Base-by-base conservation (phyloP, 345 rosid genomes). In the Schrenkiella parvula region DNA sequence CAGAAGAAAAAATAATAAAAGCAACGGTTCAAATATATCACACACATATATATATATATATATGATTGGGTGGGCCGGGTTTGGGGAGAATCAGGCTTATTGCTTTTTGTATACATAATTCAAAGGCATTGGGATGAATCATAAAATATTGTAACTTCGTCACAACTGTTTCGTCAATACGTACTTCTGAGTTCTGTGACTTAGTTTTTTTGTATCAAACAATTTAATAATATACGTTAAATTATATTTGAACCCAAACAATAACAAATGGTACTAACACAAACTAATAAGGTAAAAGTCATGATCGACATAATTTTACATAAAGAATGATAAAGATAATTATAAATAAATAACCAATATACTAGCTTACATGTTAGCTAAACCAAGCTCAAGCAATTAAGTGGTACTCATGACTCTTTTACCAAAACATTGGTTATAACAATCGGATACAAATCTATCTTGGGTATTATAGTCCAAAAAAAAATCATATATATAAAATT, bases 391-490 rank as follows among this genome's bases (percentile, higher is more conserved):
- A 35, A 72, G n/a, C 47, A 63, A 34, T 32, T 4, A 32, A 61
- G 32, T 29, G 31, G 26, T 31, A 35, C 26, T 2, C 25, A 5
- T 1, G 6, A 44, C 62, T 44, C 19, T 25, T 32, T 42, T 18
- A n/a, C 26, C 55, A 53, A 32, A 34, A 52, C 56, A 47, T 26
- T 46, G 22, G 44, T 48, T 14, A 51, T 51, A 38, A 28, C 60
- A 47, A 31, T 66, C n/a, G 43, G 47, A 35, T 55, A 28, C 43
- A 37, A 37, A 35, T 57, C 53, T 73, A 73, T 64, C 54, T 53
- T 42, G 9, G 68, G 34, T 51, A 41, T 51, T 51, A 13, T 53
- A 52, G 47, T 31, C 35, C 44, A 18, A 21, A 22, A 31, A 15
- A 54, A 23, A 35, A 0, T 23, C 66, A 53, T 74, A 56, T 3